Percentiles rank a stretch among this genome's conserved stretches.
Evolutionary conservation across 179 eudicot genomes (phyloP).

Genomic region (Beta corolliflora): DNA sequence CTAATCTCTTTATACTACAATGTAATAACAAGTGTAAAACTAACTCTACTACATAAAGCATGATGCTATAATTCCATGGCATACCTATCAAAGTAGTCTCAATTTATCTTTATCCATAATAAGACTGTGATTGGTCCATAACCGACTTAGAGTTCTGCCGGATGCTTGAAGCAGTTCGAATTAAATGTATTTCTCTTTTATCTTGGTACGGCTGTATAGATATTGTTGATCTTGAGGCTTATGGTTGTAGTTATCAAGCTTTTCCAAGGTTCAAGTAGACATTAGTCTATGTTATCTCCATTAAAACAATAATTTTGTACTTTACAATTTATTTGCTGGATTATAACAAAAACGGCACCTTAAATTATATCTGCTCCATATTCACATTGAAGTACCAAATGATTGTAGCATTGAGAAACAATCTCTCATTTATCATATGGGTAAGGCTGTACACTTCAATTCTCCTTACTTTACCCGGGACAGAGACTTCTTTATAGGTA

Average conservation of each 20-base stretch:
- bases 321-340: too few relatives aligned
- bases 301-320: too few relatives aligned
- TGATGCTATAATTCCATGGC: not conserved
- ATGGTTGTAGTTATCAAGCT: not conserved
- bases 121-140: not conserved
- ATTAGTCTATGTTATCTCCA: not conserved
- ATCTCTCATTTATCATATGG: not conserved
- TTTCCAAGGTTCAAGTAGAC: not conserved
- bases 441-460: not conserved
- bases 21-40: too few relatives aligned
- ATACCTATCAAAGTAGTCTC: not conserved
- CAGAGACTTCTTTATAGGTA: not conserved
- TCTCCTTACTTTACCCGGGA: not conserved
- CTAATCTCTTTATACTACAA: too few relatives aligned
- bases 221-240: not conserved
- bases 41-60: too few relatives aligned
- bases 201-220: not conserved
- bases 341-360: too few relatives aligned
- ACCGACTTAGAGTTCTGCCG: not conserved
- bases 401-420: not conserved
- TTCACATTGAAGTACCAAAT: not conserved
- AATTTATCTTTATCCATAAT: not conserved
- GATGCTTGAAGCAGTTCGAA: not conserved
- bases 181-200: not conserved
- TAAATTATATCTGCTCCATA: not conserved